phyloP scores from a whole-genome alignment of 176 grass and related monocot species.

The Thalia dealbata region DNA sequence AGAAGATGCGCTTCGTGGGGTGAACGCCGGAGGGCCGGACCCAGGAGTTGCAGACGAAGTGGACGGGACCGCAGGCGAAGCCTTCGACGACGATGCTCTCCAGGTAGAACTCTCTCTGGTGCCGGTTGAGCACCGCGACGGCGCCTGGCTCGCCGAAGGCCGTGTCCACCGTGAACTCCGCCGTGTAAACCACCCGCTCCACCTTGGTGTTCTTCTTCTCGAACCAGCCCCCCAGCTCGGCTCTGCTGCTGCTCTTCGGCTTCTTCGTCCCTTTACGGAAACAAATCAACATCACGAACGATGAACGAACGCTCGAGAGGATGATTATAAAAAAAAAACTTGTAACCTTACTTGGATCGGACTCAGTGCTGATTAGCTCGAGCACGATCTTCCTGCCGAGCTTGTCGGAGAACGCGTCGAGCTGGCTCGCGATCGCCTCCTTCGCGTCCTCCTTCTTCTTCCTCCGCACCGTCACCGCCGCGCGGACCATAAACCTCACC shows the following conservation, averaged over 20 bases:
- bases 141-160: conserved; percentile 74
- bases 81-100: conserved; percentile 79
- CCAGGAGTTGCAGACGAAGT: conserved; percentile 84
- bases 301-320: background rate
- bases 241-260: conserved; percentile 43
- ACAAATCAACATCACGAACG: background rate
- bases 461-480: conserved; percentile 70
- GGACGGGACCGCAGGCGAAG: conserved; percentile 44
- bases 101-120: conserved; percentile 69
- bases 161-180: conserved; percentile 67
- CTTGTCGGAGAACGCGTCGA: conserved; percentile 60
- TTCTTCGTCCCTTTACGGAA: conserved; percentile 29
- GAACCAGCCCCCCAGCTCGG: conserved; percentile 59
- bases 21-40: conserved; percentile 43
- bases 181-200: conserved; percentile 68
- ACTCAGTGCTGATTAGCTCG: conserved; percentile 80
- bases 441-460: conserved; percentile 45
- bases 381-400: conserved; percentile 46
- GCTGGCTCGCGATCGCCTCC: conserved; percentile 35
- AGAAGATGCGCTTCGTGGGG: conserved; percentile 47
- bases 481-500: conserved; percentile 47
- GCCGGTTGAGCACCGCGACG: conserved; percentile 60
- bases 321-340: background rate
- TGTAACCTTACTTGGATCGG: conserved; percentile 41
- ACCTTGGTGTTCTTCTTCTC: conserved; percentile 72